Conservation (phyloP, 495 filamentous ascomycete genomes). For the Aspergillus incahuasiensis region DNA sequence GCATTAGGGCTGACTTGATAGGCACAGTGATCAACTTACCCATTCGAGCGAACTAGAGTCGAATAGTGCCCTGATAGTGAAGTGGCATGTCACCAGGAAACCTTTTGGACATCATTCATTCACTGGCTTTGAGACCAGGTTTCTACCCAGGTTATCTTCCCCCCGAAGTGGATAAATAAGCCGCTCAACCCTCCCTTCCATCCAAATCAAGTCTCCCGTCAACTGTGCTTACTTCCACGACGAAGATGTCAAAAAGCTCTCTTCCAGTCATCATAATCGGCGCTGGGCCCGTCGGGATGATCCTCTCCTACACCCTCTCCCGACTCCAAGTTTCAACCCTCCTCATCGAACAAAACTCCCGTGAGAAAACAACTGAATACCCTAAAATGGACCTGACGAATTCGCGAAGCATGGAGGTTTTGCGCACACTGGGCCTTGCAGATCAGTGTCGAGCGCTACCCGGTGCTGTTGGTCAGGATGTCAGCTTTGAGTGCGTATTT, state of each 20-base stretch:
- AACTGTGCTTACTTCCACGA: neutral
- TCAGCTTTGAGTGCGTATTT: neutral
- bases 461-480: neutral
- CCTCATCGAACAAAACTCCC: conserved; percentile 65
- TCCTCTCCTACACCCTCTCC: conserved; percentile 1
- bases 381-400: conserved; percentile 37
- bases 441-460: conserved; percentile 12
- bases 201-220: too few species aligned
- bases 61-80: too few species aligned
- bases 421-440: conserved; percentile 25
- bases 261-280: conserved; percentile 1
- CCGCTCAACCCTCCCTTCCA: too few species aligned
- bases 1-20: neutral
- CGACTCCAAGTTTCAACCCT: conserved; percentile 40
- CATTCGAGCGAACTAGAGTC: neutral
- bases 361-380: conserved; percentile 31
- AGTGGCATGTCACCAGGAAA: too few species aligned
- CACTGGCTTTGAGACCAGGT: too few species aligned
- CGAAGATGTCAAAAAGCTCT: neutral
- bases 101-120: neutral
- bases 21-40: neutral
- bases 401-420: conserved; percentile 29
- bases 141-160: too few species aligned
- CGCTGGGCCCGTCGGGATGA: conserved; percentile 5
- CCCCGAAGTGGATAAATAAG: too few species aligned